phyloP scores from a whole-genome alignment of 352 stramenopile species.

The Pythium brassicae region DNA sequence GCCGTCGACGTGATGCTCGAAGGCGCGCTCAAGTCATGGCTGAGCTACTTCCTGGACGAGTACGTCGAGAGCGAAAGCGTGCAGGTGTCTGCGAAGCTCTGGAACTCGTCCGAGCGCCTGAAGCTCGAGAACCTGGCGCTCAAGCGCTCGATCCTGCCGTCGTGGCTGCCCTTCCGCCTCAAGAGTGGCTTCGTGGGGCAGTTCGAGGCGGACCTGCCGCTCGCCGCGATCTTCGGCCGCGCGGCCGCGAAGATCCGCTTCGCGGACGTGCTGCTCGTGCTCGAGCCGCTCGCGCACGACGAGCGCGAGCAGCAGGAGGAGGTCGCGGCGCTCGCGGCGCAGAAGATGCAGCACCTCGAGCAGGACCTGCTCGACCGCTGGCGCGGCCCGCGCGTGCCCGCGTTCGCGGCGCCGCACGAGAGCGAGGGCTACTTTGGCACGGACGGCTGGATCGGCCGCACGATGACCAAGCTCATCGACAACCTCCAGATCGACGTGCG shows the following conservation, averaged over 20 bases:
- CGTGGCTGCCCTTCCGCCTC: slow-evolving; percentile 79
- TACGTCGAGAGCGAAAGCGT: slow-evolving; percentile 87
- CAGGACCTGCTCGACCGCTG: slow-evolving; percentile 80
- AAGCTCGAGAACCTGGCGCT: slow-evolving; percentile 87
- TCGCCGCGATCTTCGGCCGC: slow-evolving; percentile 82
- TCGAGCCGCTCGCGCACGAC: slow-evolving; percentile 68
- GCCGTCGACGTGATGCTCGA: slow-evolving; percentile 58
- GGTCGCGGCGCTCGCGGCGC: slow-evolving; percentile 36
- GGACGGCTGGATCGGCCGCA: slow-evolving; percentile 84
- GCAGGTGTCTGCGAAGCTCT: slow-evolving; percentile 84
- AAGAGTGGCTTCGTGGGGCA: slow-evolving; percentile 86
- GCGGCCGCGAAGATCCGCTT: slow-evolving; percentile 84
- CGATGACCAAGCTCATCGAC: slow-evolving; percentile 88
- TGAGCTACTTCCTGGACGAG: slow-evolving; percentile 78
- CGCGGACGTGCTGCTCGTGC: slow-evolving; percentile 78
- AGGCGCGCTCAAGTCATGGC: slow-evolving; percentile 85
- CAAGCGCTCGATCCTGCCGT: slow-evolving; percentile 75
- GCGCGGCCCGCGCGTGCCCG: slow-evolving; percentile 59
- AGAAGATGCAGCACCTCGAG: slow-evolving; percentile 69
- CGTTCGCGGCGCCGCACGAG: slow-evolving; percentile 63
- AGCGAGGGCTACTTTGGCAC: slow-evolving; percentile 87
- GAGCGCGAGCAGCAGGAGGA: slow-evolving; percentile 71
- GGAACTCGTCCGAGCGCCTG: slow-evolving; percentile 82
- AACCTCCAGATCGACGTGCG: slow-evolving; percentile 87
- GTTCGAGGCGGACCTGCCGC: slow-evolving; percentile 81